A percentile compares a stretch with the other conserved stretches of the same genome.
Evolutionary conservation across 495 filamentous ascomycete species (phyloP).

Genomic region (Pyronema domesticum): DNA sequence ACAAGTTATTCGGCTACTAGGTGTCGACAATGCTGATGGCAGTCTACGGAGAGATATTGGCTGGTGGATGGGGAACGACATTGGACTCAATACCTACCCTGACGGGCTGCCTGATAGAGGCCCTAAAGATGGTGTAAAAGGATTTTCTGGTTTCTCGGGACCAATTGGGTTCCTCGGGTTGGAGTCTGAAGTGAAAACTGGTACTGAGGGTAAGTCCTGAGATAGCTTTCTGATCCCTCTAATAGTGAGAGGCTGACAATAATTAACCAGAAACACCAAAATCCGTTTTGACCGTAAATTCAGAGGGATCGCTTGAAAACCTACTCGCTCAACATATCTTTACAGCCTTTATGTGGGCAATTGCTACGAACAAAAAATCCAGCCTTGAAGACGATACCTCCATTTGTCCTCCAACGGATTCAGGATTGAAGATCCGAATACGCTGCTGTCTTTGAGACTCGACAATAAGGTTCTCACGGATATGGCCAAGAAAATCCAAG

Average conservation of each 20-base stretch:
- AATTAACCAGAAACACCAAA: not conserved
- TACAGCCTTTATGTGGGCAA: slow-evolving; percentile 10
- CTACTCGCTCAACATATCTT: slow-evolving; percentile 14
- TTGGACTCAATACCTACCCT: not conserved
- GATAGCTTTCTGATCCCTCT: not conserved
- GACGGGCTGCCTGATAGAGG: too few relatives aligned
- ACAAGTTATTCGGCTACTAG: not conserved
- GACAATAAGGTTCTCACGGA: slow-evolving; percentile 1
- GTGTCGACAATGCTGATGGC: not conserved
- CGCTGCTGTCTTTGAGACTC: not conserved
- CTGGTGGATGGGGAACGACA: not conserved
- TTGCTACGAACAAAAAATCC: not conserved
- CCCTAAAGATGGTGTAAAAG: not conserved
- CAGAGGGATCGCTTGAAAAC: not conserved
- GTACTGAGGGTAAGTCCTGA: not conserved
- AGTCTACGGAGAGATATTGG: not conserved
- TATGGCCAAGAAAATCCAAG: not conserved
- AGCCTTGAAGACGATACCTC: not conserved
- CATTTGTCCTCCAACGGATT: not conserved
- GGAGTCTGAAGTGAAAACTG: not conserved
- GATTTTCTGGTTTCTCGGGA: not conserved
- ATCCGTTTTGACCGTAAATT: not conserved
- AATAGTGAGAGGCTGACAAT: not conserved
- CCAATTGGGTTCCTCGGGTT: too few relatives aligned
- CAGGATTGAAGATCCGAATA: not conserved